Evolutionary conservation across 1,284 basidiomycete genomes (phyloP), one percentile per base, ranked within the genome.

Genomic region (Ceratobasidium sp.): DNA sequence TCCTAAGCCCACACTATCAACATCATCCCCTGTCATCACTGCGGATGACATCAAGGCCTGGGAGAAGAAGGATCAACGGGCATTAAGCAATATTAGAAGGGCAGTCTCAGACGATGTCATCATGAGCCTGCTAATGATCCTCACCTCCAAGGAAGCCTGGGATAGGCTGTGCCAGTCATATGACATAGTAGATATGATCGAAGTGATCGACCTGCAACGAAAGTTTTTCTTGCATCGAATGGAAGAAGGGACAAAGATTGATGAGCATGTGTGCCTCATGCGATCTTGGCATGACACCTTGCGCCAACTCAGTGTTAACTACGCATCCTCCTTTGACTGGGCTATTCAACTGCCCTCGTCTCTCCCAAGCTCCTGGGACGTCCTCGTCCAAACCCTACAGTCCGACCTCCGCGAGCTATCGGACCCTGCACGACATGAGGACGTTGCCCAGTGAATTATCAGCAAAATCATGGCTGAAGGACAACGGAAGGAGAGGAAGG

Each of bases 381-480:
- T 31, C 24, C 29, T 31, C 14, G 6, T 53, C 7, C 51, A 53
- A n/a, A 53, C 51, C 8, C 7, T 53, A 5, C 16, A 24, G 51
- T n/a, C 7, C 4, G 34, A 34, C 8, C n/a, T 53, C 51, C n/a
- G n/a, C 7, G 24, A n/a, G 4, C 24, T 53, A 4, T 11, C 7
- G 51, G 51, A 53, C 11, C 5, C n/a, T 4, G 22, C 51, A 11
- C 8, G 22, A 24, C 24, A 24, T 6, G n/a, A 19, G 7, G 51
- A 53, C 2, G 24, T 53, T 6, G n/a, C 11, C 8, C 8, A 53
- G 22, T 5, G 6, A 11, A 24, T 53, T n/a, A 53, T n/a, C 7
- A 53, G 51, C n/a, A 22, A 19, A n/a, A n/a, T 53, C 24, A 53
- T 53, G 51, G 51, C 51, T 53, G 51, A 53, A 24, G 51, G 51